Base-by-base conservation (phyloP, 495 filamentous ascomycete genomes). In the Astrocystis sublimbata region DNA sequence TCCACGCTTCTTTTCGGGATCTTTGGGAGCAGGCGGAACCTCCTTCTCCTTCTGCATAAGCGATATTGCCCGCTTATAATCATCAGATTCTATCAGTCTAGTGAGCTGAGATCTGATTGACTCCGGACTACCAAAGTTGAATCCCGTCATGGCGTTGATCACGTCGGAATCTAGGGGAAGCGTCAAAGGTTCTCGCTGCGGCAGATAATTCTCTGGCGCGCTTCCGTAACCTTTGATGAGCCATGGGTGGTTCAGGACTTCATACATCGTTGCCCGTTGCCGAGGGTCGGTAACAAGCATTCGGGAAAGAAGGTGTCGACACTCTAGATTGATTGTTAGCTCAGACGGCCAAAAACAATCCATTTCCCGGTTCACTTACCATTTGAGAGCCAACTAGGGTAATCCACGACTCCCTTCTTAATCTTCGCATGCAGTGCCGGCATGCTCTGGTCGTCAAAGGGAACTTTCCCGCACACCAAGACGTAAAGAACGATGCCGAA, bases 401-500 rank as follows among this genome's bases (percentile, higher is more conserved):
- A 99, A 72, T 99, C 94, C 21, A 99, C 96, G 19, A 88, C 77
- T 41, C 94, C 94, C 70, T 96, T 94, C 78, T 99, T 99, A 74
- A 99, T 99, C 81, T 99, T 98, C 28, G 92, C 93, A 79, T 99
- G 94, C 49, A 99, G 80, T 63, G 96, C 92, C 26, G 93, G 94
- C 94, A 98, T 98, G 77, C 92, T 97, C 75, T 99, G 94, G 68
- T 99, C 94, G 71, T 99, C 94, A 71, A 99, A 99, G 2, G 94
- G 94, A 4, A 99, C 94, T 73, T 97, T 99, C 8, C 94, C 94
- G 73, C 94, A 99, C 9, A 98, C 94, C 51, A 99, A 76, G 52
- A 99, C 94, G 67, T 98, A 99, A 21, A 99, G 80, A n/a, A 99
- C 94, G 69, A 99, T 96, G 4, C 94, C 94, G 78, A 99, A 98